Conservation (phyloP, 1,139 yeast genomes). For the Lipomyces yarrowii region DNA sequence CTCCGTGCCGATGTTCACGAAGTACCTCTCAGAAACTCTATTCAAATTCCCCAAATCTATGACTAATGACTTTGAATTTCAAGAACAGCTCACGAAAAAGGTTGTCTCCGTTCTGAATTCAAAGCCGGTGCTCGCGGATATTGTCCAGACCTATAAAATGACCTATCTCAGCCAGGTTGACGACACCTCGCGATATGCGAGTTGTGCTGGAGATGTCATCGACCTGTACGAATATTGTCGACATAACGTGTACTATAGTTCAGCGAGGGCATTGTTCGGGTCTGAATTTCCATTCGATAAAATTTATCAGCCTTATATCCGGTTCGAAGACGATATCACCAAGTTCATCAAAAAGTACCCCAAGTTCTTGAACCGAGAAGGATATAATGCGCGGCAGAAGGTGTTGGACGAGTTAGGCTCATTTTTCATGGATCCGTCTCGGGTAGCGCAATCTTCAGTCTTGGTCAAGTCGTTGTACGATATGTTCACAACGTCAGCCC, state of each 20-base stretch:
- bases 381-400: conserved; percentile 13
- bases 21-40: conserved; percentile 4
- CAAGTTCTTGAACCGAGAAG: conserved; percentile 13
- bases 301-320: conserved; percentile 12
- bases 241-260: conserved; percentile 14
- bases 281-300: conserved; percentile 13
- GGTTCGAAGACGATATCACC: conserved; percentile 20
- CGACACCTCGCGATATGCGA: background rate
- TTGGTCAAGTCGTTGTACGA: conserved; percentile 8
- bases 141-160: background rate
- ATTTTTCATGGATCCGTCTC: conserved; percentile 10
- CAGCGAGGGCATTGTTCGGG: conserved; percentile 22
- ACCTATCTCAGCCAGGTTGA: background rate
- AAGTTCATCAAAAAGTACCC: conserved; percentile 19
- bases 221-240: conserved; percentile 17
- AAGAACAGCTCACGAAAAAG: background rate
- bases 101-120: background rate
- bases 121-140: background rate
- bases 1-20: conserved; percentile 8
- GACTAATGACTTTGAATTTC: conserved; percentile 1
- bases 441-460: conserved; percentile 7
- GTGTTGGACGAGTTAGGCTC: conserved; percentile 12
- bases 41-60: conserved; percentile 13
- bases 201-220: background rate
- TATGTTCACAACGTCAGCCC: background rate